Evolutionary conservation across 129 eudicot species (phyloP).

Genomic region (Pulicaria dysenterica): DNA sequence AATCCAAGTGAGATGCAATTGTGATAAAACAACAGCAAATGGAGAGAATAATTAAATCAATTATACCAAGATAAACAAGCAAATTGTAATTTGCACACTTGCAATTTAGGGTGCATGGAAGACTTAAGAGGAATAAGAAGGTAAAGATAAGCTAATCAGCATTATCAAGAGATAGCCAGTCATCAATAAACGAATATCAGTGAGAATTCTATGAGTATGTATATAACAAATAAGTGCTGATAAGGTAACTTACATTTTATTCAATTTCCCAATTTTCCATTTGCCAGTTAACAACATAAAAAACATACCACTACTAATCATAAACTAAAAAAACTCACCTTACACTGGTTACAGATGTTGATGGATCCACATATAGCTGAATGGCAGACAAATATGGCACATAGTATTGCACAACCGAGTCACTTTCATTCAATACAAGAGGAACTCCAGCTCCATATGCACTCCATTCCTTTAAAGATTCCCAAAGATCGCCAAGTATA

Average conservation of each 20-base stretch:
- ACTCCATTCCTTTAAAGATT: constrained; percentile 93
- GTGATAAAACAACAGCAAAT: not conserved
- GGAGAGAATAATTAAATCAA: not conserved
- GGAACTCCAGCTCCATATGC: constrained; percentile 99
- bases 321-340: constrained; percentile 45
- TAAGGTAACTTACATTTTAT: not conserved
- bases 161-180: not conserved
- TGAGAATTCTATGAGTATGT: not conserved
- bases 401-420: constrained; percentile 90
- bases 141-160: not conserved
- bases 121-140: not conserved
- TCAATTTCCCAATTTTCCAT: not conserved
- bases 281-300: not conserved
- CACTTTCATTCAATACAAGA: constrained; percentile 66
- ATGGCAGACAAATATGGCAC: constrained; percentile 95
- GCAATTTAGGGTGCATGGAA: not conserved
- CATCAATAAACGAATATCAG: not conserved
- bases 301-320: constrained; percentile 2
- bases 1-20: not conserved
- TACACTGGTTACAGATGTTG: constrained; percentile 44
- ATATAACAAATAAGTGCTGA: not conserved
- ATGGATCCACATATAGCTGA: constrained; percentile 82
- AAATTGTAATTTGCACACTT: not conserved
- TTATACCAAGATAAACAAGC: not conserved
- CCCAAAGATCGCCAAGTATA: constrained; percentile 96